These are phyloP conservation scores for Debaryomycetaceae sp. DNA, from an alignment of 1,139 yeast species.

Conservation along the genomic window DNA sequence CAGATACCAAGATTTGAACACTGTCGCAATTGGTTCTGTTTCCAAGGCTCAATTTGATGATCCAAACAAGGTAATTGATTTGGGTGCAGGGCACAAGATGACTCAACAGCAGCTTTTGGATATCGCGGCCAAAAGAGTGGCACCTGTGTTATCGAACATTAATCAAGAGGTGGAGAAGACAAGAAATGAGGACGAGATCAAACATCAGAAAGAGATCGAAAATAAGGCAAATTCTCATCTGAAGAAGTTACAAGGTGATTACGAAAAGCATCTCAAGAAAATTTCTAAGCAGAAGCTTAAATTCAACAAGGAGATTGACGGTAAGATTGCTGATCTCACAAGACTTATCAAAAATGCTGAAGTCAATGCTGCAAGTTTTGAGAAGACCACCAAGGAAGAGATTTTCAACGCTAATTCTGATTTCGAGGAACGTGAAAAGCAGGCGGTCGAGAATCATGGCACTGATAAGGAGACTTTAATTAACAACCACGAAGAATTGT, in stretches of 20 bases:
- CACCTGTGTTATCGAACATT: slow-evolving; percentile 51
- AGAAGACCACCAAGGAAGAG: slow-evolving; percentile 36
- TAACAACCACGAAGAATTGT: slow-evolving; percentile 46
- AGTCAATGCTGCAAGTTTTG: slow-evolving; percentile 32
- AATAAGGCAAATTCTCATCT: slow-evolving; percentile 41
- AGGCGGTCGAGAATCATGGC: slow-evolving; percentile 46
- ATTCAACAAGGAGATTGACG: slow-evolving; percentile 38
- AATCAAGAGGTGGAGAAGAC: slow-evolving; percentile 50
- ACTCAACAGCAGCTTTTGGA: slow-evolving; percentile 55
- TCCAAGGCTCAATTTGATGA: slow-evolving; percentile 42
- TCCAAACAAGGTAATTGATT: slow-evolving; percentile 47
- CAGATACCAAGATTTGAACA: slow-evolving; percentile 48
- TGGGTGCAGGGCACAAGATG: slow-evolving; percentile 54
- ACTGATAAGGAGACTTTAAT: slow-evolving; percentile 42
- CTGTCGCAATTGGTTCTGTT: slow-evolving; percentile 46
- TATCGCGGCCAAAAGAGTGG: slow-evolving; percentile 54
- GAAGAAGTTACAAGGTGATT: slow-evolving; percentile 37
- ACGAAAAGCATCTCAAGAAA: slow-evolving; percentile 38
- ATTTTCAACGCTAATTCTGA: slow-evolving; percentile 46
- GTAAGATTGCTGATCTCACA: slow-evolving; percentile 30
- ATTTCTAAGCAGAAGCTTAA: slow-evolving; percentile 40
- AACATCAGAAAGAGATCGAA: slow-evolving; percentile 38
- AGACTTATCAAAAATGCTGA: slow-evolving; percentile 30
- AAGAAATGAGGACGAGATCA: slow-evolving; percentile 45
- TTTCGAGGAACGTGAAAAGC: slow-evolving; percentile 43